A percentile compares a stretch with the other conserved stretches of the same genome.
These are phyloP conservation scores for Chamaecyparis obtusa DNA, from an alignment of 75 land plant genomes.

Conservation along the genomic window DNA sequence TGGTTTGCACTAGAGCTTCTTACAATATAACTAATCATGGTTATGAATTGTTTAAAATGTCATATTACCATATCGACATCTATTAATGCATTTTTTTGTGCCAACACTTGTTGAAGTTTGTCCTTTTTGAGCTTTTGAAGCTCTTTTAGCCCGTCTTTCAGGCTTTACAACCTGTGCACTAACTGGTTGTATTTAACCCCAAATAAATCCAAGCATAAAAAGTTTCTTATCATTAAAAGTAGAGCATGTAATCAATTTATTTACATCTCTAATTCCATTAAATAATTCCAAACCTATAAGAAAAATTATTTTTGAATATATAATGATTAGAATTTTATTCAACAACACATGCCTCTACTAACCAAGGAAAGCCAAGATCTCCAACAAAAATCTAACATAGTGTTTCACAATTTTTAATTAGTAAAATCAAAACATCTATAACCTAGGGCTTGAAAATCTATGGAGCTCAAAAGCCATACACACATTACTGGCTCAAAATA, in stretches of 20 bases:
- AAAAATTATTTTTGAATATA: neutral
- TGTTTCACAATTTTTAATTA: too few relatives aligned
- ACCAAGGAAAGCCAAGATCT: neutral
- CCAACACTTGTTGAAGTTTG: conserved; percentile 67
- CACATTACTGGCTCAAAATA: too few relatives aligned
- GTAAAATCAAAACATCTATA: too few relatives aligned
- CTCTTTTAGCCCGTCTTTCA: conserved; percentile 75
- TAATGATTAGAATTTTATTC: neutral
- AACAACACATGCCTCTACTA: neutral
- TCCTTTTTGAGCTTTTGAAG: conserved; percentile 82
- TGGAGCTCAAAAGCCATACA: too few relatives aligned
- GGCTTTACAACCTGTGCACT: conserved; percentile 56
- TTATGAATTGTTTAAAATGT: neutral
- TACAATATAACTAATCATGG: too few relatives aligned
- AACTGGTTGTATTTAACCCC: conserved; percentile 12
- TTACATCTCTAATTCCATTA: neutral
- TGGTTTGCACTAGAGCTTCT: neutral
- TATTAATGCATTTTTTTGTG: conserved; percentile 80
- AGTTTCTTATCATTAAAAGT: neutral
- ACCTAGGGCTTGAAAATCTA: too few relatives aligned
- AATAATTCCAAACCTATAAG: neutral
- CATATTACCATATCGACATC: conserved; percentile 87
- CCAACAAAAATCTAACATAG: neutral
- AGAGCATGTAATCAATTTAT: neutral
- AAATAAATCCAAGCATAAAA: conserved; percentile 3